Conservation (phyloP, 1,139 yeast species). For the Geotrichum bryndzae region DNA sequence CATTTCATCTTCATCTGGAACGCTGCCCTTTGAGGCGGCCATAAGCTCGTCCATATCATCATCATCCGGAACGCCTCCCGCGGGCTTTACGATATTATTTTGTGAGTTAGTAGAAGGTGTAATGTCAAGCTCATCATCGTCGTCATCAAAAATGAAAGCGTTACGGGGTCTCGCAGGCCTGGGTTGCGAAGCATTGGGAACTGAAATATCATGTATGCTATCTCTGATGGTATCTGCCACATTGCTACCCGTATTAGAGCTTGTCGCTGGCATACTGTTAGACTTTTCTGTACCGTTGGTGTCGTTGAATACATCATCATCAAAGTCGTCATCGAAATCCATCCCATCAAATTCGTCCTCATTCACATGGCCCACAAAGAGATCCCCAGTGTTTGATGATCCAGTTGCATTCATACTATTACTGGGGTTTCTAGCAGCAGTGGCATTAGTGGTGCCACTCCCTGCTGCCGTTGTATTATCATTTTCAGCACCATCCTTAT, state of each 20-base stretch:
- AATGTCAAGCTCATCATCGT: slow-evolving; percentile 10
- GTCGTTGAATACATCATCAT: neutral
- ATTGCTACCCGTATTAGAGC: neutral
- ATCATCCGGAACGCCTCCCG: neutral
- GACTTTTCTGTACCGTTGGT: neutral
- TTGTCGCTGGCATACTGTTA: neutral
- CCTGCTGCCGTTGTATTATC: neutral
- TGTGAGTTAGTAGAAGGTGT: neutral
- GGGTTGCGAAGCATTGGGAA: neutral
- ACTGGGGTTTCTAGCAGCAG: neutral
- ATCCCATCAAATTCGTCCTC: neutral
- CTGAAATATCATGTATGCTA: neutral
- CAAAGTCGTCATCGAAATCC: neutral
- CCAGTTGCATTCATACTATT: neutral
- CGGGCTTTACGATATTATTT: neutral
- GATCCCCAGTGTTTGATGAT: neutral
- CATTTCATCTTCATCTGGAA: neutral
- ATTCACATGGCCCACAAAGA: neutral
- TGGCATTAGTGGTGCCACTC: neutral
- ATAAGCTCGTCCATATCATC: neutral
- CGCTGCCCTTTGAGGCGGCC: neutral
- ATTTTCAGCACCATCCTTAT: neutral
- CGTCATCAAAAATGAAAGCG: slow-evolving; percentile 9
- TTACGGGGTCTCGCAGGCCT: slow-evolving; percentile 3
- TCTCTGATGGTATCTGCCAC: neutral